These are phyloP conservation scores for Rhodotorula graminis DNA, from an alignment of 768 basidiomycete species.

Conservation along the genomic window DNA sequence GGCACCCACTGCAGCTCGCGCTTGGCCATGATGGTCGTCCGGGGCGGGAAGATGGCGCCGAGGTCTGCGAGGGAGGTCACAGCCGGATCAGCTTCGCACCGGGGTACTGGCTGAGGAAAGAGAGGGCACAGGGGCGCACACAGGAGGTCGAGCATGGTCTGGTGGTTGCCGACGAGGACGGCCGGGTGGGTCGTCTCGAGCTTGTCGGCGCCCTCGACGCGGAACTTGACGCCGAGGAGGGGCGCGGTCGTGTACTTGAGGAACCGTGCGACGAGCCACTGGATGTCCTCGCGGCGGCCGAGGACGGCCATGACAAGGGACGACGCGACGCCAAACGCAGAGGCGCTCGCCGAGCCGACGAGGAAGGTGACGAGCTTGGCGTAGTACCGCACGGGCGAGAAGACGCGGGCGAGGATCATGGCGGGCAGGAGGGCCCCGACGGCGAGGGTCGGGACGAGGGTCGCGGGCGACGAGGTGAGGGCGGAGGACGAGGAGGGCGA, in stretches of 20 bases:
- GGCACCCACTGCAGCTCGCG: conserved; percentile 79
- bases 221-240: conserved; percentile 62
- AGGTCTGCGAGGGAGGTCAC: conserved; percentile 34
- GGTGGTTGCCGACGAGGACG: conserved; percentile 77
- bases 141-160: conserved; percentile 84
- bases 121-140: conserved; percentile 49
- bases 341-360: conserved; percentile 46
- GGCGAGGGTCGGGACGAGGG: not conserved
- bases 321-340: conserved; percentile 65
- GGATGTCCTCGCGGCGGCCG: conserved; percentile 57
- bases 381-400: conserved; percentile 35
- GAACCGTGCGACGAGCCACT: conserved; percentile 71
- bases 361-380: conserved; percentile 31
- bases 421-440: conserved; percentile 1
- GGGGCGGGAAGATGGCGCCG: conserved; percentile 70
- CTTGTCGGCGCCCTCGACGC: conserved; percentile 81
- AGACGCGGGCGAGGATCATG: conserved; percentile 8
- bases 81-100: too few species aligned
- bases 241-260: conserved; percentile 70
- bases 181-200: conserved; percentile 52
- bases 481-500: not conserved
- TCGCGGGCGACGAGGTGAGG: not conserved
- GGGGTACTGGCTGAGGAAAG: conserved; percentile 5
- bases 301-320: conserved; percentile 64
- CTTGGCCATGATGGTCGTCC: conserved; percentile 87